Evolutionary conservation across 768 basidiomycete species (phyloP).

Genomic region (Calocybe indica): DNA sequence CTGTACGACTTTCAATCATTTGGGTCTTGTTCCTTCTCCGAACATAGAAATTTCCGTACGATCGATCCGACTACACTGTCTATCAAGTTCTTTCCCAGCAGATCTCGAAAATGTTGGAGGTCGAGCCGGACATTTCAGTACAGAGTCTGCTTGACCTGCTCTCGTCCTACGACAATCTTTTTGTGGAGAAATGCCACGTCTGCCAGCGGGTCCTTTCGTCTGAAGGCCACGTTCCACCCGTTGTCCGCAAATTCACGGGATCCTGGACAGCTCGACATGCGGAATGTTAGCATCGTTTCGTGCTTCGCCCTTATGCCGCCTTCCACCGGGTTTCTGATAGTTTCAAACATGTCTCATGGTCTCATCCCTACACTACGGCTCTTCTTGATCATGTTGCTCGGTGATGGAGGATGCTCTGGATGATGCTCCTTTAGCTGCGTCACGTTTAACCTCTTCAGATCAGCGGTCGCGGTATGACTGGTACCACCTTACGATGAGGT

Average conservation of each 20-base stretch:
- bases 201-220: slow-evolving; percentile 64
- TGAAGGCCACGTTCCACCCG: slow-evolving; percentile 70
- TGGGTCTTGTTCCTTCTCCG: background rate
- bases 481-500: no score
- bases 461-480: no score
- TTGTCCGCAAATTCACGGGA: slow-evolving; percentile 50
- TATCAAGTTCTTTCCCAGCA: slow-evolving; percentile 66
- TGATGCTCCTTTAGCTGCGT: no score
- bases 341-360: no score
- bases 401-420: no score
- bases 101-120: slow-evolving; percentile 52
- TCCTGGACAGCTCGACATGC: slow-evolving; percentile 50
- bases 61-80: slow-evolving; percentile 60
- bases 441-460: no score
- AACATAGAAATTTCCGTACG: slow-evolving; percentile 59
- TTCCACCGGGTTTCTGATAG: no score
- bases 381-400: no score
- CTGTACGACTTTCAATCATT: background rate
- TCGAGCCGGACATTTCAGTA: slow-evolving; percentile 45
- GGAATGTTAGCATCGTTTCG: slow-evolving; percentile 9
- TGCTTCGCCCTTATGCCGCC: no score
- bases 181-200: slow-evolving; percentile 50
- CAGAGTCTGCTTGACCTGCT: slow-evolving; percentile 48
- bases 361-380: no score
- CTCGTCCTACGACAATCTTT: slow-evolving; percentile 52